Evolutionary conservation across 257 asterid species (phyloP).

Genomic region (Apocynum venetum): DNA sequence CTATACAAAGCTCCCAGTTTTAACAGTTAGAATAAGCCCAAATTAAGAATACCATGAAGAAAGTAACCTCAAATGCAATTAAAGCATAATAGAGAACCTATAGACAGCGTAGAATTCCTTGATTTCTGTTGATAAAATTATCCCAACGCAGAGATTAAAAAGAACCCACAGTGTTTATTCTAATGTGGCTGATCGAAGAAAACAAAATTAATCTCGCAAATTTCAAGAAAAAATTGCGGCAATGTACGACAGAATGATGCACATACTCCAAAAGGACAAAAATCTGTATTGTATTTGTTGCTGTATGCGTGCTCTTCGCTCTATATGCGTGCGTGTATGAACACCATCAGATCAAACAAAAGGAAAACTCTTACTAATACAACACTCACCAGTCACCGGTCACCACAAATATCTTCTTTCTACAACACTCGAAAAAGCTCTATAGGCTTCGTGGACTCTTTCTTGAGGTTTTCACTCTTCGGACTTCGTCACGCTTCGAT

Average conservation of each 20-base stretch:
- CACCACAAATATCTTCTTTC: background rate
- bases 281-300: background rate
- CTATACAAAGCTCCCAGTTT: background rate
- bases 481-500: background rate
- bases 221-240: constrained; percentile 16
- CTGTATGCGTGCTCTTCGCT: background rate
- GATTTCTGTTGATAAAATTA: background rate
- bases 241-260: constrained; percentile 30
- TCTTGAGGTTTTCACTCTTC: background rate
- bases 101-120: background rate
- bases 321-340: constrained; percentile 10
- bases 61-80: background rate
- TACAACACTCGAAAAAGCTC: background rate
- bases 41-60: background rate
- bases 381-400: background rate
- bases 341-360: constrained; percentile 11
- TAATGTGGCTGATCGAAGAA: constrained; percentile 1
- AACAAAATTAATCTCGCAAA: background rate
- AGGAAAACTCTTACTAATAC: background rate
- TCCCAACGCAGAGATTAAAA: background rate
- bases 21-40: background rate
- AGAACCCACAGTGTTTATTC: no score
- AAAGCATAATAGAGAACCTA: no score
- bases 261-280: constrained; percentile 32
- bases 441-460: background rate